These are phyloP conservation scores for Podospora didyma DNA, from an alignment of 495 filamentous ascomycete species.

Conservation along the genomic window DNA sequence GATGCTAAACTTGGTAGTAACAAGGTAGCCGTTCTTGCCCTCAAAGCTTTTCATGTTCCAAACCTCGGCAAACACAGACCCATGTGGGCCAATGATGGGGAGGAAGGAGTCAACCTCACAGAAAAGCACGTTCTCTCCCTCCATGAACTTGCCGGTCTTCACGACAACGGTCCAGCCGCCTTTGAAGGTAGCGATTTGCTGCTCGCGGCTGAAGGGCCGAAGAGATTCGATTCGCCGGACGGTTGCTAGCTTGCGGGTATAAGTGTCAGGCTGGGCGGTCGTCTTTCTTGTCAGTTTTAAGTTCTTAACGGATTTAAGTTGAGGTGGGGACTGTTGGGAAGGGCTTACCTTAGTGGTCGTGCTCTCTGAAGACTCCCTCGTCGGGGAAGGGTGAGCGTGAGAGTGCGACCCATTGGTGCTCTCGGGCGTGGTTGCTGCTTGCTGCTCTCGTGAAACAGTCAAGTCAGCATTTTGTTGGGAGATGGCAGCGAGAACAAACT, in stretches of 20 bases:
- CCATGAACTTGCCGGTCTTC: conserved; percentile 1
- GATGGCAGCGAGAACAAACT: no score
- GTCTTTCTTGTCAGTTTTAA: no score
- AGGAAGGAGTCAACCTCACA: conserved; percentile 21
- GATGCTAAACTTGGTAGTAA: background rate
- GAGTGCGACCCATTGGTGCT: no score
- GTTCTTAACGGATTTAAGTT: no score
- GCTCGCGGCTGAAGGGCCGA: background rate
- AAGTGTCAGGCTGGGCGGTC: no score
- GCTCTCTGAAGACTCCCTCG: no score
- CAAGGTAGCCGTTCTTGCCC: conserved; percentile 14
- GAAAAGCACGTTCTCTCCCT: conserved; percentile 10
- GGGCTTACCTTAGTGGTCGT: no score
- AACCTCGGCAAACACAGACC: background rate
- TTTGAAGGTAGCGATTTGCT: conserved; percentile 7
- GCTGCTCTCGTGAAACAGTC: no score
- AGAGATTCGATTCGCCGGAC: conserved; percentile 7
- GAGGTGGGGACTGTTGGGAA: no score
- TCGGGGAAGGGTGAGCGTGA: no score
- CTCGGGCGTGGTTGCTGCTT: no score
- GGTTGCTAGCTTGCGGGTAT: conserved; percentile 11
- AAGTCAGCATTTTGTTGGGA: no score
- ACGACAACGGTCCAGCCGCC: conserved; percentile 18
- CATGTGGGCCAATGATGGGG: background rate
- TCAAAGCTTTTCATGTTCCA: background rate